phyloP scores from a whole-genome alignment of 1,284 basidiomycete genomes.

The Trichosporon asahii region DNA sequence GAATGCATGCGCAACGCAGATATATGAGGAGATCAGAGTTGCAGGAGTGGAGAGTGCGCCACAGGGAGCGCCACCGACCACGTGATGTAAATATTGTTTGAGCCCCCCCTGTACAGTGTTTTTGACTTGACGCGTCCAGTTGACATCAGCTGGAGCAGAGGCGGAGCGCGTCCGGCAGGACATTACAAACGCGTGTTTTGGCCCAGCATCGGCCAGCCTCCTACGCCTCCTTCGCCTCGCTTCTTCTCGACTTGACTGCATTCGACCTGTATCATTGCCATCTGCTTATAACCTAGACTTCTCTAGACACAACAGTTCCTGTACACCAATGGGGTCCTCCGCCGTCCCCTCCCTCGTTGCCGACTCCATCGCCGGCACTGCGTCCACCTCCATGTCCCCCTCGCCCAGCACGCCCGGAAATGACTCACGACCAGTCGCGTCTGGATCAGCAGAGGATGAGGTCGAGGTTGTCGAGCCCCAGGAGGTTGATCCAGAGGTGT shows the following conservation, averaged over 20 bases:
- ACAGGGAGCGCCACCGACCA: neutral
- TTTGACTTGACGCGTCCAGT: neutral
- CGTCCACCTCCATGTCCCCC: slow-evolving; percentile 39
- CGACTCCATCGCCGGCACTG: slow-evolving; percentile 27
- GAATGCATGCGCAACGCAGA: neutral
- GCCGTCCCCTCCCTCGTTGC: slow-evolving; percentile 26
- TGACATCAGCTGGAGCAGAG: neutral
- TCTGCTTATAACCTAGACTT: neutral
- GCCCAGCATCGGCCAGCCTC: neutral
- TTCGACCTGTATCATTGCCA: neutral
- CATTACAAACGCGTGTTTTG: neutral
- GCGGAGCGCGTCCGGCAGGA: neutral
- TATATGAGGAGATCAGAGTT: neutral
- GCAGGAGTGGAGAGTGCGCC: neutral
- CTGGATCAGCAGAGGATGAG: neutral
- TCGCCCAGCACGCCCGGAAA: slow-evolving; percentile 29
- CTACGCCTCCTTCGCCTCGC: neutral
- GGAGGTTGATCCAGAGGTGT: slow-evolving; percentile 19
- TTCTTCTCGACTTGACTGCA: neutral
- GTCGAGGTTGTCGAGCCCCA: slow-evolving; percentile 1
- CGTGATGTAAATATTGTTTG: neutral
- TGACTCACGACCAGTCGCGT: neutral
- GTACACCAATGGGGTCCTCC: slow-evolving; percentile 9
- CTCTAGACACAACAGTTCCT: neutral
- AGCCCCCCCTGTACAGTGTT: neutral